Conservation (phyloP, 2,329 filamentous ascomycete genomes). For the Aspergillus eucalypticola region DNA sequence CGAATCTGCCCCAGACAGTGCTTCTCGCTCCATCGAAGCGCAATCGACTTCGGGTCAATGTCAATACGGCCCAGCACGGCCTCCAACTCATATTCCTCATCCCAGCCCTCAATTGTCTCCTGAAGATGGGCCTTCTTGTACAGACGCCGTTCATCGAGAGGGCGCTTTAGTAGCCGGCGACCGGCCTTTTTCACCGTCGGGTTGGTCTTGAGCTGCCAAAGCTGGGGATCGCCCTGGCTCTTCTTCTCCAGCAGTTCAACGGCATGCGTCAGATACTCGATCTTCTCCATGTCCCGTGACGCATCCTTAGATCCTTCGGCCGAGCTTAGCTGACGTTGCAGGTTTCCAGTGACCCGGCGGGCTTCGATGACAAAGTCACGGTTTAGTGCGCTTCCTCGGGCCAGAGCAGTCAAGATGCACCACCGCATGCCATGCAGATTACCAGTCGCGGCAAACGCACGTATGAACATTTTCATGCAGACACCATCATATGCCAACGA, state of each 20-base stretch:
- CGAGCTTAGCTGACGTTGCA: conserved; percentile 13
- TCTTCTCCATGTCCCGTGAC: conserved; percentile 8
- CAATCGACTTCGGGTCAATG: conserved; percentile 15
- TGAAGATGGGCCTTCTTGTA: conserved; percentile 17
- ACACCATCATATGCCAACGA: conserved; percentile 37
- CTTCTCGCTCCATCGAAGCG: conserved; percentile 21
- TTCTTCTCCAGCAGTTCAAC: conserved; percentile 27
- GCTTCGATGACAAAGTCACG: conserved; percentile 38
- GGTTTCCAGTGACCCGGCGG: conserved; percentile 26
- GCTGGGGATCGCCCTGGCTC: conserved; percentile 21
- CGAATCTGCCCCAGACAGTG: not conserved
- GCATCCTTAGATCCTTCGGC: conserved; percentile 5
- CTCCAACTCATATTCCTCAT: conserved; percentile 34
- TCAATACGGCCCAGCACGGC: conserved; percentile 21
- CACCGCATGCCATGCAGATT: conserved; percentile 42
- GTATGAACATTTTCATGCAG: conserved; percentile 41
- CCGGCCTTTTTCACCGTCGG: conserved; percentile 13
- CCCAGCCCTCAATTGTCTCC: conserved; percentile 25
- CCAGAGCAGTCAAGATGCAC: conserved; percentile 42
- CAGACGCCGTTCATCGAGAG: conserved; percentile 14
- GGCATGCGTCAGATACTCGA: conserved; percentile 24
- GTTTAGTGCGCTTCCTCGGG: conserved; percentile 32
- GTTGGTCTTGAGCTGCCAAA: conserved; percentile 17
- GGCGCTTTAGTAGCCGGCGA: conserved; percentile 16
- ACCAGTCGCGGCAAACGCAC: conserved; percentile 32